Base-by-base conservation (phyloP, 2,329 filamentous ascomycete genomes). In the Fusarium sp. region DNA sequence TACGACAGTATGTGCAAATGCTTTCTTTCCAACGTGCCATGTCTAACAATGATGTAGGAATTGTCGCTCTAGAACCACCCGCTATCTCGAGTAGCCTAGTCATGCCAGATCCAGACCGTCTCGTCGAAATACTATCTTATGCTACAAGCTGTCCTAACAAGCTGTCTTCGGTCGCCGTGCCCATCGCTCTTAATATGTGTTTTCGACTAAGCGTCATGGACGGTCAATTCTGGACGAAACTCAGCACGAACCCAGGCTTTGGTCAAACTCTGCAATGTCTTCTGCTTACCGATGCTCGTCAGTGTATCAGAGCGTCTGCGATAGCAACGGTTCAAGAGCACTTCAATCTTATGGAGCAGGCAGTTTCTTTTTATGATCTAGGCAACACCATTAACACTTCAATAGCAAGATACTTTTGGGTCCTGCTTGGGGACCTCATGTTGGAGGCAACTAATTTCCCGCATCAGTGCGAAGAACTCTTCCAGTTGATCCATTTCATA, bases 391-490 rank as follows among this genome's bases (percentile, higher is more conserved):
- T 44, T 19, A 37, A 46, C 34, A 25, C 19, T 43, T 46, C 44
- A 30, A 23, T 79, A 50, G 58, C 68, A 10, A 61, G 56, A 23
- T 79, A 75, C 44, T 72, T 79, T 26, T 81, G 78, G 75, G 65
- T 68, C 7, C 75, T 80, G 42, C 64, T 79, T 23, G 73, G 77
- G 21, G 75, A 76, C 28, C 75, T 82, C 11, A 69, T 84, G 18
- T 74, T 78, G 11, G 70, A 76, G 37, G 78, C 79, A 26, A 72
- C 74, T 19, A 53, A 39, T 7, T 69, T 76, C 54, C 76, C 79
- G 30, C 59, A 57, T 26, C 79, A 81, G 25, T 84, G 84, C 58
- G 79, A 82, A 25, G 84, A 88, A 50, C 73, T 84, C 18, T 82
- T 89, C 54, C 67, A 70, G 4, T 68, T 86, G 19, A 78, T 81